Percentiles rank a stretch among this genome's conserved stretches.
Conservation (phyloP, 495 filamentous ascomycete genomes). For the Neohortaea acidophila region DNA sequence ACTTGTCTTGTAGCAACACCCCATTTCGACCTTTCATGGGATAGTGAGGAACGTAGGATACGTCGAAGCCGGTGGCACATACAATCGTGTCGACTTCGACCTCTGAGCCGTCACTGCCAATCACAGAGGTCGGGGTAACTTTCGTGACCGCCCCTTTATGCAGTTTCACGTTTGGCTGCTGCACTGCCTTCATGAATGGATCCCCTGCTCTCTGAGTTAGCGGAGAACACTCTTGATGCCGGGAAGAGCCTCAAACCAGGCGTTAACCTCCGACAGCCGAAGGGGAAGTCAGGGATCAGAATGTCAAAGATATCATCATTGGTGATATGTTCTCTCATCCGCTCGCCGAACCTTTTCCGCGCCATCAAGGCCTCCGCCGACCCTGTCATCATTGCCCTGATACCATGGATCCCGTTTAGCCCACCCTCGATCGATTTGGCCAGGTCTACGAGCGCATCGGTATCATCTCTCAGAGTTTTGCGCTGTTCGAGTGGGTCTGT, state of each 20-base stretch:
- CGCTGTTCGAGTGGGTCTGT: slow-evolving; percentile 20
- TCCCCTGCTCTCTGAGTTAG: background rate
- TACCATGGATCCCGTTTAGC: slow-evolving; percentile 21
- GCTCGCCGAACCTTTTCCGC: background rate
- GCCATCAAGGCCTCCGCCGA: background rate
- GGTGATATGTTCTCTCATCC: slow-evolving; percentile 1
- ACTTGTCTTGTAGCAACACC: slow-evolving; percentile 18
- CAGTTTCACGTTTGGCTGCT: background rate
- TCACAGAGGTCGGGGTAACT: background rate
- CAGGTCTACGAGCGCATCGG: slow-evolving; percentile 20
- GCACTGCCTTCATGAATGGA: slow-evolving; percentile 1
- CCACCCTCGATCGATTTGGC: slow-evolving; percentile 21
- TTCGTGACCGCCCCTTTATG: background rate
- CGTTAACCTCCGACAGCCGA: slow-evolving; percentile 19
- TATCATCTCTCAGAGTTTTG: slow-evolving; percentile 21
- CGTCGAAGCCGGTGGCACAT: slow-evolving; percentile 28
- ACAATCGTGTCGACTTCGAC: slow-evolving; percentile 23
- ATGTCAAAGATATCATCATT: slow-evolving; percentile 17
- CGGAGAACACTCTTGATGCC: background rate
- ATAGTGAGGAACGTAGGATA: slow-evolving; percentile 22
- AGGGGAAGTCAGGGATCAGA: slow-evolving; percentile 17
- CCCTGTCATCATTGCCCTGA: slow-evolving; percentile 16
- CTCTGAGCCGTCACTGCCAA: background rate
- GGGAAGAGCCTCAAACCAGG: slow-evolving; percentile 10
- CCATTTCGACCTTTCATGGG: slow-evolving; percentile 17